Evolutionary conservation across 2,329 filamentous ascomycete genomes (phyloP).

Genomic region (Venturia aucupariae): DNA sequence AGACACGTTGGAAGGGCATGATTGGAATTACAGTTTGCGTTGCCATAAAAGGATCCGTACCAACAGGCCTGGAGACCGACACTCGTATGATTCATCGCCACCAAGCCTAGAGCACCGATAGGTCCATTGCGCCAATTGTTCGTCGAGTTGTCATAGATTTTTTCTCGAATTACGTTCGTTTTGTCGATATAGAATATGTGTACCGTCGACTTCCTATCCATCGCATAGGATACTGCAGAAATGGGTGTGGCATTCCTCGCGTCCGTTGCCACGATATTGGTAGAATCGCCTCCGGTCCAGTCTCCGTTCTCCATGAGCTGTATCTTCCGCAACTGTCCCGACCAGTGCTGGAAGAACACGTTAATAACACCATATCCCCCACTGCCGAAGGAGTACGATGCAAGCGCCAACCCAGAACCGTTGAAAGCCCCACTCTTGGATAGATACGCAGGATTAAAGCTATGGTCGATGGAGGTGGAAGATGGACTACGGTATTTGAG

Average conservation of each 20-base stretch:
- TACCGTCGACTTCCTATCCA: constrained; percentile 14
- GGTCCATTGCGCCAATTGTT: constrained; percentile 15
- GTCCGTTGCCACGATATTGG: constrained; percentile 14
- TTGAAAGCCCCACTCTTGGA: constrained; percentile 13
- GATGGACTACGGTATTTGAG: not conserved
- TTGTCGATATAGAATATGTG: constrained; percentile 15
- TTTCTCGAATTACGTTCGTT: constrained; percentile 9
- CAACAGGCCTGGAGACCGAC: constrained; percentile 15
- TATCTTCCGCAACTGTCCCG: constrained; percentile 11
- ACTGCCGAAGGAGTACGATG: constrained; percentile 13
- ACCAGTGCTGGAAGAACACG: constrained; percentile 14
- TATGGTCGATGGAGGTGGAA: not conserved
- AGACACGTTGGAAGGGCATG: no score
- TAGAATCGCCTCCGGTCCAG: constrained; percentile 14
- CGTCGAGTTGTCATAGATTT: constrained; percentile 14
- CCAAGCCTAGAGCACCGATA: constrained; percentile 8
- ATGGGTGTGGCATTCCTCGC: constrained; percentile 14
- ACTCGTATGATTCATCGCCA: constrained; percentile 12
- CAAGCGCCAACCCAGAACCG: constrained; percentile 13
- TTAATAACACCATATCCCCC: constrained; percentile 14
- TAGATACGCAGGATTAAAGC: constrained; percentile 4
- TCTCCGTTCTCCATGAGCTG: constrained; percentile 10
- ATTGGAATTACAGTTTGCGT: not conserved
- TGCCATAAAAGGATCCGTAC: constrained; percentile 11
- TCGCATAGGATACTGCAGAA: constrained; percentile 15